Percentiles rank a stretch among this genome's conserved stretches.
phyloP scores from a whole-genome alignment of 1,284 basidiomycete genomes.

The Phellinidium pouzarii region DNA sequence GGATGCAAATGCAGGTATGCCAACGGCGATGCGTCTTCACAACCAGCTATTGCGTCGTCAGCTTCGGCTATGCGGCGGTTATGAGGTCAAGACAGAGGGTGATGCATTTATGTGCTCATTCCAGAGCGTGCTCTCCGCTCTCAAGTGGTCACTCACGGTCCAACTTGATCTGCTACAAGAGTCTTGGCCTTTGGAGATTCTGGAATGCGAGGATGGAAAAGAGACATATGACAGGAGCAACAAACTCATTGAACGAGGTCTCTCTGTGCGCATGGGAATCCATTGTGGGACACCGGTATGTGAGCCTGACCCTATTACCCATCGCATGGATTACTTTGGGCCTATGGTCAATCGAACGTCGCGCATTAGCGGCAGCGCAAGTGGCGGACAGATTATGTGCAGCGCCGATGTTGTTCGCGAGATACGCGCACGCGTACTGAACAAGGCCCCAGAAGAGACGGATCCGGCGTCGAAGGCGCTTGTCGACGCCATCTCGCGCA shows the following conservation, averaged over 20 bases:
- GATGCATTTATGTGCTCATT: conserved; percentile 99
- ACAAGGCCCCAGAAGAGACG: conserved; percentile 44
- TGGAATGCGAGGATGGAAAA: conserved; percentile 90
- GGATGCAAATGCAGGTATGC: conserved; percentile 97
- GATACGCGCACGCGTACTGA: conserved; percentile 59
- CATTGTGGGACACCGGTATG: conserved; percentile 91
- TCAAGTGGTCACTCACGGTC: conserved; percentile 90
- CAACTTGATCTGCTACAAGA: conserved; percentile 84
- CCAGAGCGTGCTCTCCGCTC: conserved; percentile 78
- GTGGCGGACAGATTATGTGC: conserved; percentile 93
- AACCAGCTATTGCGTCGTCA: conserved; percentile 85
- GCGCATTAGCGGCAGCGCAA: conserved; percentile 78
- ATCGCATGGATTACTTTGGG: conserved; percentile 97
- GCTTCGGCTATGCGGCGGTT: conserved; percentile 89
- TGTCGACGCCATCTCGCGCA: conserved; percentile 65
- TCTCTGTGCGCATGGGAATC: conserved; percentile 97
- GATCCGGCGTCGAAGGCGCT: conserved; percentile 45
- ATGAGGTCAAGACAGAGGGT: conserved; percentile 99
- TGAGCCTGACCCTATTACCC: conserved; percentile 89
- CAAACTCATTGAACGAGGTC: conserved; percentile 75
- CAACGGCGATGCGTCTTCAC: conserved; percentile 89
- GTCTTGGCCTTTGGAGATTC: conserved; percentile 90
- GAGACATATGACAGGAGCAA: conserved; percentile 69
- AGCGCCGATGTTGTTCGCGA: conserved; percentile 86
- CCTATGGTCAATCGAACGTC: conserved; percentile 91